Conservation (phyloP, 2,329 filamentous ascomycete species). For the Calonectria hawksworthii region DNA sequence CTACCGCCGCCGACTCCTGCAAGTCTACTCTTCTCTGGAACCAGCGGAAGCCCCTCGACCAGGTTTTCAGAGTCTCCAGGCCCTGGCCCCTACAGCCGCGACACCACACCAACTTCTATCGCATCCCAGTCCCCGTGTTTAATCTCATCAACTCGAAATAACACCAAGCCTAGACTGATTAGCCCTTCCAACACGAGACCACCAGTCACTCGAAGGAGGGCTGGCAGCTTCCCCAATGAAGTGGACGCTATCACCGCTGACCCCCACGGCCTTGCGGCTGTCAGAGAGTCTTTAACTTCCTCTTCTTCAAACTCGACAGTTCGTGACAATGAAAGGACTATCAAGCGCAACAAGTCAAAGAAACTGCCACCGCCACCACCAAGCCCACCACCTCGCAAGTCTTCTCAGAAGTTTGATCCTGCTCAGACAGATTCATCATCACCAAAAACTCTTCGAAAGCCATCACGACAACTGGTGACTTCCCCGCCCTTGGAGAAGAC, state of each 20-base stretch:
- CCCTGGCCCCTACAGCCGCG: constrained; percentile 79
- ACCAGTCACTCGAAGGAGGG: constrained; percentile 71
- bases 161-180: constrained; percentile 64
- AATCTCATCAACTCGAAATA: constrained; percentile 62
- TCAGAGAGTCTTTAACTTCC: constrained; percentile 78
- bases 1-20: constrained; percentile 75
- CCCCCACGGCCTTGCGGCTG: constrained; percentile 71
- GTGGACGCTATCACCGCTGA: constrained; percentile 61
- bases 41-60: constrained; percentile 81
- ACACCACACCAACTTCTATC: constrained; percentile 84
- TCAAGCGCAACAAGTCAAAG: constrained; percentile 59
- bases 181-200: constrained; percentile 71
- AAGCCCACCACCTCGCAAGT: constrained; percentile 74
- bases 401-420: constrained; percentile 68
- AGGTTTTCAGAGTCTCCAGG: constrained; percentile 80
- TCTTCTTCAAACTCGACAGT: constrained; percentile 81
- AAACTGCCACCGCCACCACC: constrained; percentile 64
- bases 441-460: constrained; percentile 52
- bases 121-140: constrained; percentile 80
- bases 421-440: constrained; percentile 55
- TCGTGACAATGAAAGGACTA: constrained; percentile 61
- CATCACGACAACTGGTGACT: constrained; percentile 46
- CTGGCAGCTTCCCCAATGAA: constrained; percentile 68
- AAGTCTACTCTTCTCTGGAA: constrained; percentile 68
- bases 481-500: constrained; percentile 52